Evolutionary conservation across 345 rosid species (phyloP), one percentile per base, ranked within the genome.

Genomic region (Excoecaria cochinchinensis): DNA sequence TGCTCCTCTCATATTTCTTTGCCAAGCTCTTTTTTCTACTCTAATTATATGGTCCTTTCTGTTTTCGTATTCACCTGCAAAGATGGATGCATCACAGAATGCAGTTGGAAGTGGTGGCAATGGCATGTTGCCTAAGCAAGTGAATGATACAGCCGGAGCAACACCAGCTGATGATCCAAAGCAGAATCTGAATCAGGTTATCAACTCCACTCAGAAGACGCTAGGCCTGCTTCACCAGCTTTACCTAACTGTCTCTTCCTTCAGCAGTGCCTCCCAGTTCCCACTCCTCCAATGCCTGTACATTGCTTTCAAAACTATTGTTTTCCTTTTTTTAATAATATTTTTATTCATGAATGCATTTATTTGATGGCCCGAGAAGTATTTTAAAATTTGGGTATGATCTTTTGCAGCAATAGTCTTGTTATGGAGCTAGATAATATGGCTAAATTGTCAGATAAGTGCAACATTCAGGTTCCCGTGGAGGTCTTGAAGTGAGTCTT

Each of bases 261-360:
- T 89, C 86, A 91, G 89, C 72, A 83, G 90, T 3, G 90, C 95
- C 52, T 88, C 93, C 62, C 98, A 93, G 85, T 94, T 90, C 47
- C 94, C 90, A 81, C 98, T 95, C 78, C 96, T 93, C 44, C 91
- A 93, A 70, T 93, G 97, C 87, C 87, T 93, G 98, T 93, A 95
- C 22, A 25, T 71, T 72, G 69, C 77, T 71, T 57, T 47, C 6
- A 47, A 55, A 63, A n/a, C 40, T n/a, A 31, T 14, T 42, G 13
- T 9, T 3, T 24, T 71, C 40, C 52, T 11, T 31, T 48, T 22
- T 73, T 52, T 48, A 38, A 6, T 48, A n/a, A 31, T 17, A n/a
- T 47, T 10, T 14, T 36, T 8, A 13, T 46, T 74, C 19, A 17
- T 17, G 7, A 13, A 31, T 63, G 31, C 4, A 22, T 55, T 62